Base-by-base conservation (phyloP, 495 filamentous ascomycete genomes). In the Hypomontagnella monticulosa region DNA sequence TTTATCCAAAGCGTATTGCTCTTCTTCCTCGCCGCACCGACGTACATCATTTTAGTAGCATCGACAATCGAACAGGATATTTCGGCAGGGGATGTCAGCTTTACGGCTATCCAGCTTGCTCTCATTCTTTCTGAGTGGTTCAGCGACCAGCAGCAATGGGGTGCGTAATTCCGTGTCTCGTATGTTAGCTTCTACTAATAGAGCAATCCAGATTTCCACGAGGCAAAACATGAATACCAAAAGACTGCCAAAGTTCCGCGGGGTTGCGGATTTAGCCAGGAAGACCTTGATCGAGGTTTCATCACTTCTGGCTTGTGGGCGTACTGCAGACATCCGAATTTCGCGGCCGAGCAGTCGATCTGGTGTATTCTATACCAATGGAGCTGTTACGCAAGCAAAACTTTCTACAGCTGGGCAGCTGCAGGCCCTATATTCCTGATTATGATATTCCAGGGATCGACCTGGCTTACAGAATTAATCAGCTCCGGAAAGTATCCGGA, bases 81-180 rank as follows among this genome's bases (percentile, higher is more conserved):
- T 63, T 78, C 80, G 30, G 76, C 79, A 1, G 75, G 83, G 16
- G 96, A 97, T 73, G 65, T 90, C 33, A 68, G 86, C 20, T 93
- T 92, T 79, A 82, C 90, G 10, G 80, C 87, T 47, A 73, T 81
- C 19, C 78, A 93, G 53, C 80, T 97, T 52, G 83, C 83, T 42
- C 85, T 94, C 34, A 81, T 98, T 4, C 67, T 92, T 8, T 78
- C 90, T 48, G 91, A 95, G 67, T 88, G 80, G 75, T 84, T 96
- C 70, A 92, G 93, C 70, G 96, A 99, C 72, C 87, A 94, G 63
- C 92, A 97, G 73, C 94, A 97, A 75, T 99, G 96, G 96, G 82
- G 87, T 88, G 75, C 61, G 83, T 44, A 51, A 23, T 60, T 14
- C 51, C 8, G 46, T 37, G 11, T 14, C 23, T 9, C 14, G 11